Base-by-base conservation (phyloP, 768 basidiomycete species). In the Suillus subluteus region DNA sequence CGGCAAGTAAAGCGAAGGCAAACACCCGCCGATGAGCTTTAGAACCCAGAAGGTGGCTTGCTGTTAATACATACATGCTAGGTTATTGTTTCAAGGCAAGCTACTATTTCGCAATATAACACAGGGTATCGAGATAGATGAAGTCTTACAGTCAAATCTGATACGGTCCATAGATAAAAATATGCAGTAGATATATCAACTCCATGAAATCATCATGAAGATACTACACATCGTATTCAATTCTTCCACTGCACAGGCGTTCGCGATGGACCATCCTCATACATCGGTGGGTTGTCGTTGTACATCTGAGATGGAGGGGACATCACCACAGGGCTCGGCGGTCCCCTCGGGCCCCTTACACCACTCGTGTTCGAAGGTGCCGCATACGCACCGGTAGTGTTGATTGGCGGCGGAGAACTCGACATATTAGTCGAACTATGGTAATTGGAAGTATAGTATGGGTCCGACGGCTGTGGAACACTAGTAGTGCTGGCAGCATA, bases 211-310 rank as follows among this genome's bases (percentile, higher is more conserved):
- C 54, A 52, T 43, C 52, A 32, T 46, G 37, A 18, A 46, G 40
- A 35, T 44, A 26, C 6, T 4, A 23, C 1, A 21, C n/a, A n/a
- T 21, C 41, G 62, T 8, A 44, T 44, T 76, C 67, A 78, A 23
- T 56, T 50, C 40, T 72, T 82, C 88, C 88, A 89, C 62, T 82
- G 81, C 26, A 86, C 87, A 55, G 83, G 78, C 37, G 82, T 71
- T 64, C 80, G 80, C 26, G 85, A 78, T 32, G 79, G 73, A 23
- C 85, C 86, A 18, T 81, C 79, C 35, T 92, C 91, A 72, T 93
- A 93, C 62, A 78, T 81, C 37, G 91, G 91, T 16, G 91, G 91
- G 43, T 78, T 82, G 21, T 92, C 91, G 18, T 84, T 77, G 58
- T 82, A 79, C 38, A 62, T 64, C 40, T 58, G 21, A 16, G 66